Percentiles rank a stretch among this genome's conserved stretches.
phyloP scores from a whole-genome alignment of 139 green algal species.

The Spirogloea muscicola region DNA sequence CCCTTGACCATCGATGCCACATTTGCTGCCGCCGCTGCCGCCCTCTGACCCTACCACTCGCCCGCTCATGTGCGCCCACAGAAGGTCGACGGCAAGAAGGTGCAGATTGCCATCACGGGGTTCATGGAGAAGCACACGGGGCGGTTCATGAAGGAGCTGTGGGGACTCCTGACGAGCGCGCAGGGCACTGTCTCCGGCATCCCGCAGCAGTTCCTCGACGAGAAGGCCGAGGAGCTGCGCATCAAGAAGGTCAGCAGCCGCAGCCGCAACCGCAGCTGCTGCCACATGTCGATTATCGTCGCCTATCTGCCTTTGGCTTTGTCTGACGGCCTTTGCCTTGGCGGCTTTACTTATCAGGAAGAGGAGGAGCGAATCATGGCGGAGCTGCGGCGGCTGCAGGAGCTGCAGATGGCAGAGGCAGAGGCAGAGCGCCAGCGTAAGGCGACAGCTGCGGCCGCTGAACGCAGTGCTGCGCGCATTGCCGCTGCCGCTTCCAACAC shows the following conservation, averaged over 20 bases:
- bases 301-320: background rate
- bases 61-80: background rate
- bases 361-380: background rate
- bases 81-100: background rate
- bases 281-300: background rate
- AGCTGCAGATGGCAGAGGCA: background rate
- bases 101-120: slow-evolving; percentile 14
- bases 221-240: slow-evolving; percentile 7
- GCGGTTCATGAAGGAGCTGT: slow-evolving; percentile 31
- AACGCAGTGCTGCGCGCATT: background rate
- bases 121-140: slow-evolving; percentile 33
- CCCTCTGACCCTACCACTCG: background rate
- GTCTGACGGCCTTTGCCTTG: background rate
- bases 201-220: slow-evolving; percentile 23
- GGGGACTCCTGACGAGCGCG: slow-evolving; percentile 16
- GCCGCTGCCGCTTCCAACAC: background rate
- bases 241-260: slow-evolving; percentile 38
- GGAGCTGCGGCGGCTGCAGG: background rate
- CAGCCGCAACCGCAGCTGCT: background rate
- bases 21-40: background rate
- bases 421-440: background rate
- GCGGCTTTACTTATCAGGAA: background rate
- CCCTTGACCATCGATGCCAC: background rate
- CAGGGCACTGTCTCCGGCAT: slow-evolving; percentile 14
- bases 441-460: too few species aligned